Percentiles rank a stretch among this genome's conserved stretches.
Conservation (phyloP, 805 yeast genomes). For the Lipomyces spencermartinsiae region DNA sequence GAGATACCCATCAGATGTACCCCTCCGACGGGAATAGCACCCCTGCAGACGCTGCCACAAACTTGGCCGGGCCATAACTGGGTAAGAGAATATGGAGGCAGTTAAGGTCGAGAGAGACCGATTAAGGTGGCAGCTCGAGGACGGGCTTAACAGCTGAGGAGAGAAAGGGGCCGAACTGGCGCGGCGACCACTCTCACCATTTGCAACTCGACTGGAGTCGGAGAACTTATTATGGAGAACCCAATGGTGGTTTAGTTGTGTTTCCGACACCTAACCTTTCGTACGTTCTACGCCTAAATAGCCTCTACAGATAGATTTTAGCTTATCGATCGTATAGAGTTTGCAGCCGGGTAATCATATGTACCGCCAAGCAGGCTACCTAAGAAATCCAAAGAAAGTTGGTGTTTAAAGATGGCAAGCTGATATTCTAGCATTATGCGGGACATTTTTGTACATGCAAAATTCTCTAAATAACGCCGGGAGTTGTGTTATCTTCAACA, state of each 20-base stretch:
- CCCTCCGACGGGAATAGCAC: slow-evolving; percentile 17
- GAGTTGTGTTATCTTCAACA: too few relatives aligned
- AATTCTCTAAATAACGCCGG: too few relatives aligned
- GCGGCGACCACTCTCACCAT: too few relatives aligned
- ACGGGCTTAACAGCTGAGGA: not conserved
- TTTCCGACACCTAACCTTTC: not conserved
- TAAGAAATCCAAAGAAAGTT: too few relatives aligned
- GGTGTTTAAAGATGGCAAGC: too few relatives aligned
- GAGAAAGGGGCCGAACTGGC: not conserved
- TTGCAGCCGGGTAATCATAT: not conserved
- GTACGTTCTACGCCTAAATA: not conserved
- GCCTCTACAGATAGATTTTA: not conserved
- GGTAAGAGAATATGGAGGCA: not conserved
- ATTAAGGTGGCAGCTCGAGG: not conserved
- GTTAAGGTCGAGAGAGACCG: not conserved
- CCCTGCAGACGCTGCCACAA: slow-evolving; percentile 30
- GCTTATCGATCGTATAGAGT: not conserved
- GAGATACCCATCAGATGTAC: not conserved
- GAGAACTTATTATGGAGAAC: not conserved
- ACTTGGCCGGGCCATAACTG: slow-evolving; percentile 24
- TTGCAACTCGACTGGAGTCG: not conserved
- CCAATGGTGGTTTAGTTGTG: too few relatives aligned
- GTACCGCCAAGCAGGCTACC: too few relatives aligned
- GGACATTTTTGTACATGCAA: too few relatives aligned
- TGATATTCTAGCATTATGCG: too few relatives aligned